Conservation (phyloP, 306 rosid genomes). For the Casuarina cunninghamiana region DNA sequence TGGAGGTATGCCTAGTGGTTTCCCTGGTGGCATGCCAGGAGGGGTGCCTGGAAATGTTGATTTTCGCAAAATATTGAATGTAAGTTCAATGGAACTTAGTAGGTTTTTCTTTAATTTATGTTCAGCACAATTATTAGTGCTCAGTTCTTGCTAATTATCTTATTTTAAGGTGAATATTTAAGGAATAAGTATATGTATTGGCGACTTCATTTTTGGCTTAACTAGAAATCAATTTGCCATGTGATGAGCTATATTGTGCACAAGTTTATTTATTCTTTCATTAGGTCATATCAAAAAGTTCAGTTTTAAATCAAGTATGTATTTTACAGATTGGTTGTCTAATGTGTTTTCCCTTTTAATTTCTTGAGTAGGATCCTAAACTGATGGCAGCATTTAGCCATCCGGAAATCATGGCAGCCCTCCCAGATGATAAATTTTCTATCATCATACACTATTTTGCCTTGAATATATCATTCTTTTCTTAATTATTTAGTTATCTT, state of each 20-base stretch:
- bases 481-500: neutral
- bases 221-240: neutral
- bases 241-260: neutral
- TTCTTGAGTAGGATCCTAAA: slow-evolving; percentile 68
- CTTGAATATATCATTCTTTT: neutral
- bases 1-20: too few relatives aligned
- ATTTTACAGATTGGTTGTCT: slow-evolving; percentile 8
- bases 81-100: slow-evolving; percentile 36
- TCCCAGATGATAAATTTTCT: slow-evolving; percentile 70
- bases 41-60: slow-evolving; percentile 92
- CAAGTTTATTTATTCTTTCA: neutral
- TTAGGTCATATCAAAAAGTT: neutral
- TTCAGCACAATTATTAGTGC: slow-evolving; percentile 1
- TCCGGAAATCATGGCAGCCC: slow-evolving; percentile 94
- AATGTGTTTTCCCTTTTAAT: slow-evolving; percentile 4
- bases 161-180: neutral
- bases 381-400: slow-evolving; percentile 80
- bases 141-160: neutral
- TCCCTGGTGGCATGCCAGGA: slow-evolving; percentile 37
- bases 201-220: neutral
- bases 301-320: neutral
- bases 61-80: slow-evolving; percentile 83
- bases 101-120: neutral
- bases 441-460: neutral
- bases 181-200: neutral